Percentiles rank a stretch among this genome's conserved stretches.
phyloP scores from a whole-genome alignment of 495 filamentous ascomycete species.

The Durotheca rogersii region DNA sequence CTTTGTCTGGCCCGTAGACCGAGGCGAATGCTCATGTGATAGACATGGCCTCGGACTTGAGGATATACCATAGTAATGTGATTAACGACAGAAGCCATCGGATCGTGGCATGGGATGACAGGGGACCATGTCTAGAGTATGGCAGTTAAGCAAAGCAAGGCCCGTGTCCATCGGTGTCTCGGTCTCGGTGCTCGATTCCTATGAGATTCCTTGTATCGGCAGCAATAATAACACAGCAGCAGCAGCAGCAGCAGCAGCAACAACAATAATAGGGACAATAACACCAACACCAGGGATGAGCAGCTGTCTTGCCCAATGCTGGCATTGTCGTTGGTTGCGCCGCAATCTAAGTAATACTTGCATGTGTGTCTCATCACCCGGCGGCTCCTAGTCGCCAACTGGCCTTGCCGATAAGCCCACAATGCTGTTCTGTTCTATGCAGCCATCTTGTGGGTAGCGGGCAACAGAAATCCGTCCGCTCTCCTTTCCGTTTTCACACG shows the following conservation, averaged over 20 bases:
- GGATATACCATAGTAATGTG: too few species aligned
- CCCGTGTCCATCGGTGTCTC: conserved; percentile 26
- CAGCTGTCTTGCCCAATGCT: conserved; percentile 26
- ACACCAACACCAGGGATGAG: too few species aligned
- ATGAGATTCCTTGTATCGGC: too few species aligned
- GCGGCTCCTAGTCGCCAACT: conserved; percentile 15
- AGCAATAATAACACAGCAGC: too few species aligned
- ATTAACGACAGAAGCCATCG: conserved; percentile 25
- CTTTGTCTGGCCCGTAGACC: conserved; percentile 3
- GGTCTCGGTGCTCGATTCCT: too few species aligned
- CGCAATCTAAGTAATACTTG: conserved; percentile 30
- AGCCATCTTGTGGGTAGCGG: conserved; percentile 19
- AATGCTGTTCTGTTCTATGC: conserved; percentile 16
- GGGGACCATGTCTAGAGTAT: conserved; percentile 28
- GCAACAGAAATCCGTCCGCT: conserved; percentile 8
- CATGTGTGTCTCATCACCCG: conserved; percentile 22
- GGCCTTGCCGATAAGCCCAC: conserved; percentile 8
- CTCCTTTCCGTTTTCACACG: too few species aligned
- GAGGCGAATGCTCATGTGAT: conserved; percentile 10
- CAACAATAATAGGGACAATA: too few species aligned
- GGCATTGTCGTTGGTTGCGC: conserved; percentile 17
- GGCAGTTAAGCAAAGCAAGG: conserved; percentile 16
- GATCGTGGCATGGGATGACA: conserved; percentile 30
- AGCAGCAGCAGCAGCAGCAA: too few species aligned
- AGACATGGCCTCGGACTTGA: conserved; percentile 4